Conservation (phyloP, 129 eudicot species). For the Logfia minima region DNA sequence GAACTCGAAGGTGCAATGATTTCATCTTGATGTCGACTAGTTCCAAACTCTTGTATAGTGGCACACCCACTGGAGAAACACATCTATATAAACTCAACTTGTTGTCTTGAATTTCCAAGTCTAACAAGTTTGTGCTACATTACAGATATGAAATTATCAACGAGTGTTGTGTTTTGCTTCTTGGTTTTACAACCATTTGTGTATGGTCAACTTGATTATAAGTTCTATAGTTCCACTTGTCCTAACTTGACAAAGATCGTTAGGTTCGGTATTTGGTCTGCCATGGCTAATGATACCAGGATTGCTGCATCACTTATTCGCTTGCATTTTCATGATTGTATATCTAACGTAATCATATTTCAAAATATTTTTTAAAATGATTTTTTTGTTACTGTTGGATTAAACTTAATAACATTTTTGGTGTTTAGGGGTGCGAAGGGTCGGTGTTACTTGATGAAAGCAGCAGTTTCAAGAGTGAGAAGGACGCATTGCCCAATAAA, state of each 20-base stretch:
- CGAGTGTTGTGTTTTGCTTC: constrained; percentile 30
- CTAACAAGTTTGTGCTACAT: constrained; percentile 9
- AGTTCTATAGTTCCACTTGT: constrained; percentile 52
- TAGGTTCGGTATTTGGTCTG: constrained; percentile 57
- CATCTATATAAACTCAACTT: constrained; percentile 31
- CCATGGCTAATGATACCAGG: constrained; percentile 72
- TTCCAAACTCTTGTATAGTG: constrained; percentile 37
- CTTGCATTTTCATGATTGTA: constrained; percentile 84
- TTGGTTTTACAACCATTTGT: constrained; percentile 46
- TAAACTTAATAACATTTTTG: not conserved
- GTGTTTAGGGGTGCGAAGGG: constrained; percentile 72
- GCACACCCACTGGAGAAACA: constrained; percentile 36
- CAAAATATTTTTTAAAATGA: not conserved
- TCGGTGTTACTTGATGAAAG: constrained; percentile 66
- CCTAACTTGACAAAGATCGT: constrained; percentile 69
- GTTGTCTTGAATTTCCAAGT: constrained; percentile 5
- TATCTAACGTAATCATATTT: constrained; percentile 52
- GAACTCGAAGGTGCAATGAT: constrained; percentile 10
- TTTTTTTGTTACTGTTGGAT: not conserved
- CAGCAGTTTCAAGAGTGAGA: constrained; percentile 58
- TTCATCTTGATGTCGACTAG: constrained; percentile 39
- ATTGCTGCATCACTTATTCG: constrained; percentile 84
- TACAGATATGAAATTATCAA: constrained; percentile 36
- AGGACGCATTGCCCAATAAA: constrained; percentile 54
- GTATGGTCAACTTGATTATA: constrained; percentile 57